phyloP scores from a whole-genome alignment of 306 rosid genomes.

The Acacia acuminata region DNA sequence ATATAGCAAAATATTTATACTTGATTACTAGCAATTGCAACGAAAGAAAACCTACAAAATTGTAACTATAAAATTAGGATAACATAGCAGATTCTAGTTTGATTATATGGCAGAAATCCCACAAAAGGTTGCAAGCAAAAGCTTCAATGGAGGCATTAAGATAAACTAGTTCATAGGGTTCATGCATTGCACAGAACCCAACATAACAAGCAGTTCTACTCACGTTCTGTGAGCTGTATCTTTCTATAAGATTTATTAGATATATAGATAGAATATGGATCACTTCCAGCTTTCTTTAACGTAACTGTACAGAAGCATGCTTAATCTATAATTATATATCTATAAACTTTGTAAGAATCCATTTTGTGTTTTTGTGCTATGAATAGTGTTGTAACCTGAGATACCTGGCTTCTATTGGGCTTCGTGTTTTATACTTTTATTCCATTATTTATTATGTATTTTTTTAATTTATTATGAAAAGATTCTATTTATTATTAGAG shows the following conservation, averaged over 20 bases:
- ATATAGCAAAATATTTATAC: constrained; percentile 23
- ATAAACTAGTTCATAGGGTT: not conserved
- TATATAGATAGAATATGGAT: not conserved
- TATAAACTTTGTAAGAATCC: not conserved
- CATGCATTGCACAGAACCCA: not conserved
- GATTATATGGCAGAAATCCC: not conserved
- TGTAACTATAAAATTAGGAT: not conserved
- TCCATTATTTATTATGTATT: not conserved
- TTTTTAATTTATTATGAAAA: not conserved
- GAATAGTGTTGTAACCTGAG: not conserved
- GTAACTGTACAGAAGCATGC: not conserved
- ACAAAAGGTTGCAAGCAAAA: not conserved
- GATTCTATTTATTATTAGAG: too few species aligned
- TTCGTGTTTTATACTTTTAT: not conserved
- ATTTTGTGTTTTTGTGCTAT: not conserved
- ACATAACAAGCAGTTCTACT: not conserved
- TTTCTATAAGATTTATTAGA: not conserved
- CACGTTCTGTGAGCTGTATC: not conserved
- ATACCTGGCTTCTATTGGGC: not conserved
- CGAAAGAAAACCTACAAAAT: constrained; percentile 4
- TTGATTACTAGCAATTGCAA: constrained; percentile 20
- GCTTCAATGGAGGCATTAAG: not conserved
- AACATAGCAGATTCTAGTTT: not conserved
- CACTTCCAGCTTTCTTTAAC: not conserved
- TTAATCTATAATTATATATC: not conserved